These are phyloP conservation scores for Closterium sp. DNA, from an alignment of 139 green algal genomes.

Conservation along the genomic window DNA sequence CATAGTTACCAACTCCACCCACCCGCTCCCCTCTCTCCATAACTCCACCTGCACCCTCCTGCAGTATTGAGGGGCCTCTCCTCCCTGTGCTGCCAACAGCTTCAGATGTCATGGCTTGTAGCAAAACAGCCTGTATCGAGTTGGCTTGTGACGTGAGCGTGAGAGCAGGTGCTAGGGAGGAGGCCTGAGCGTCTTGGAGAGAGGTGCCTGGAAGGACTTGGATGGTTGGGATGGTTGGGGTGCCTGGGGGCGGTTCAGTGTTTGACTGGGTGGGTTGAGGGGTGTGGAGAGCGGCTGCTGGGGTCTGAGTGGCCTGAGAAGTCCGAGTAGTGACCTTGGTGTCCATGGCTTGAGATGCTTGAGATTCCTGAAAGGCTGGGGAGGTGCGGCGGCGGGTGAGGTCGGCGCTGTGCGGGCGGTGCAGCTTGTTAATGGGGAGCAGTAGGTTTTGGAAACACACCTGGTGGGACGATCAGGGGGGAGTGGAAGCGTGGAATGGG, in stretches of 20 bases:
- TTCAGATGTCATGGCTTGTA: neutral
- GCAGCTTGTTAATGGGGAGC: neutral
- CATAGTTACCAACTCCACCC: neutral
- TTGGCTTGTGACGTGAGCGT: neutral
- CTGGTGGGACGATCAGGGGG: neutral
- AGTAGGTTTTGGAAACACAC: neutral
- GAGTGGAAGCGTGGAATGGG: too few relatives aligned
- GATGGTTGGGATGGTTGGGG: too few relatives aligned
- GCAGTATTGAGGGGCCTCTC: too few relatives aligned
- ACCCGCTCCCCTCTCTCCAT: neutral
- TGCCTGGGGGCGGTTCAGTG: too few relatives aligned
- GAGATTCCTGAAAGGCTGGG: too few relatives aligned
- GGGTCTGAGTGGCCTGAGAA: neutral
- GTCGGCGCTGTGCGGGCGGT: neutral
- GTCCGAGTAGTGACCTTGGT: too few relatives aligned
- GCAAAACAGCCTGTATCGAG: neutral
- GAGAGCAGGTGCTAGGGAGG: neutral
- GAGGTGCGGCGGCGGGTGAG: neutral
- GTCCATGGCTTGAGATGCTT: neutral
- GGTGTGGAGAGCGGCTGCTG: neutral
- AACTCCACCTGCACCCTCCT: neutral
- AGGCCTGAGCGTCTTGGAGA: neutral
- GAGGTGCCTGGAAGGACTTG: too few relatives aligned
- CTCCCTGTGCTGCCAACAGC: too few relatives aligned
- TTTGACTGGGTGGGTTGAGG: too few relatives aligned